Evolutionary conservation across 345 rosid genomes (phyloP).

Genomic region (Psidium friedrichsthalianum): DNA sequence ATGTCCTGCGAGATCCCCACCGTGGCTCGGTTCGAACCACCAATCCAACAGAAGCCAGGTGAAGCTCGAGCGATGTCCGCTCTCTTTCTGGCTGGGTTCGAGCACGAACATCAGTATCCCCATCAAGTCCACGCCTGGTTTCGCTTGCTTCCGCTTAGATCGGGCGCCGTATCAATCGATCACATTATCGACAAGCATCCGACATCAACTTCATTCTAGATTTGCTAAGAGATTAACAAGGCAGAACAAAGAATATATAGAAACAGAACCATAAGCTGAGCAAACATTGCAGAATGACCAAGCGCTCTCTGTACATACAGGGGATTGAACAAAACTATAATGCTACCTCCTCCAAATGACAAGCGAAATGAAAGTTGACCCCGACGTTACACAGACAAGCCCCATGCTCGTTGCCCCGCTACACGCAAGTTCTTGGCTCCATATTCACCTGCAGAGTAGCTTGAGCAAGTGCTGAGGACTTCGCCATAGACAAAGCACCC

Average conservation of each 20-base stretch:
- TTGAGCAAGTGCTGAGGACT: background rate
- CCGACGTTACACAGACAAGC: background rate
- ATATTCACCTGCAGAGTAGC: background rate
- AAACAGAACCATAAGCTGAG: background rate
- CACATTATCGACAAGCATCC: background rate
- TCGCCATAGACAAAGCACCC: background rate
- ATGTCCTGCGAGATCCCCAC: background rate
- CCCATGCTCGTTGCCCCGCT: background rate
- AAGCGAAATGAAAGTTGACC: background rate
- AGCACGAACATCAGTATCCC: background rate
- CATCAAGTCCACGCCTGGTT: background rate
- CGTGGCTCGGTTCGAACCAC: background rate
- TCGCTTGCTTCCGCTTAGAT: background rate
- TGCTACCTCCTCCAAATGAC: background rate
- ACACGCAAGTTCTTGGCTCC: background rate
- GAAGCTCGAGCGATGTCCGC: background rate
- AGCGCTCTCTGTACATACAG: background rate
- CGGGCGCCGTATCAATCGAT: background rate
- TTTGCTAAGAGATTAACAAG: background rate
- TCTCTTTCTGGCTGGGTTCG: background rate
- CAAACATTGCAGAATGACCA: background rate
- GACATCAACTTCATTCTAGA: background rate
- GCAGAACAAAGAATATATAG: background rate
- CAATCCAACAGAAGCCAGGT: background rate
- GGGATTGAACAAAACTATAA: background rate